Conservation (phyloP, 2,329 filamentous ascomycete genomes). For the Diaporthe amygdali region DNA sequence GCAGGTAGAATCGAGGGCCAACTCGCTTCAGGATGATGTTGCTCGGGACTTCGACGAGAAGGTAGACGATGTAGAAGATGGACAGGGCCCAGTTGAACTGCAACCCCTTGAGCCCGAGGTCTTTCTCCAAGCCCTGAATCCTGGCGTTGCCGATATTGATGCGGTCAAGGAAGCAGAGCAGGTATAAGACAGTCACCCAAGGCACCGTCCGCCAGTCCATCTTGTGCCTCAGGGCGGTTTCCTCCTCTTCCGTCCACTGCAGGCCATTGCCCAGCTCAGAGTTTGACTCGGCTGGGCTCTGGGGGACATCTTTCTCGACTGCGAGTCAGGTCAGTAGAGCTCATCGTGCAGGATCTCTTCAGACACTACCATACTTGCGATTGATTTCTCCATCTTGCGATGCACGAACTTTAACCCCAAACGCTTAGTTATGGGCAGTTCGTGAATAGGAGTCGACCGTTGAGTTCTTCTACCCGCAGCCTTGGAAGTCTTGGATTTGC, state of each 20-base stretch:
- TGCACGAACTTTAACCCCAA: slow-evolving; percentile 49
- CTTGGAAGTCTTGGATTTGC: neutral
- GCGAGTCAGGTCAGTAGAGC: slow-evolving; percentile 54
- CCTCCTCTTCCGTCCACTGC: slow-evolving; percentile 31
- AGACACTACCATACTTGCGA: slow-evolving; percentile 62
- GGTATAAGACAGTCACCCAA: slow-evolving; percentile 71
- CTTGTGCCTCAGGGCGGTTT: slow-evolving; percentile 67
- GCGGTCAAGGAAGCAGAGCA: slow-evolving; percentile 76
- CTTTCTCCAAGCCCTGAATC: slow-evolving; percentile 67
- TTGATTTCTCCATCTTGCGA: slow-evolving; percentile 65
- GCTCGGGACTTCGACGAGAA: slow-evolving; percentile 67
- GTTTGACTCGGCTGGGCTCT: neutral
- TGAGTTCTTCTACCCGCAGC: neutral
- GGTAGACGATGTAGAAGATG: slow-evolving; percentile 71
- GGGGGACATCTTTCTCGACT: slow-evolving; percentile 44
- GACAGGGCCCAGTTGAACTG: slow-evolving; percentile 75
- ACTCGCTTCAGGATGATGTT: slow-evolving; percentile 69
- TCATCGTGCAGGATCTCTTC: slow-evolving; percentile 61
- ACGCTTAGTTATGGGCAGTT: neutral
- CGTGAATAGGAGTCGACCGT: neutral
- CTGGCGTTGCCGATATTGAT: slow-evolving; percentile 78
- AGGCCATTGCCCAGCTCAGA: neutral
- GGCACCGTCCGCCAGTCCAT: slow-evolving; percentile 70
- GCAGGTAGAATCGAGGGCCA: slow-evolving; percentile 66
- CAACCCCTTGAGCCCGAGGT: slow-evolving; percentile 62